These are phyloP conservation scores for Ramaria sp. DNA, from an alignment of 768 basidiomycete species.

Conservation along the genomic window DNA sequence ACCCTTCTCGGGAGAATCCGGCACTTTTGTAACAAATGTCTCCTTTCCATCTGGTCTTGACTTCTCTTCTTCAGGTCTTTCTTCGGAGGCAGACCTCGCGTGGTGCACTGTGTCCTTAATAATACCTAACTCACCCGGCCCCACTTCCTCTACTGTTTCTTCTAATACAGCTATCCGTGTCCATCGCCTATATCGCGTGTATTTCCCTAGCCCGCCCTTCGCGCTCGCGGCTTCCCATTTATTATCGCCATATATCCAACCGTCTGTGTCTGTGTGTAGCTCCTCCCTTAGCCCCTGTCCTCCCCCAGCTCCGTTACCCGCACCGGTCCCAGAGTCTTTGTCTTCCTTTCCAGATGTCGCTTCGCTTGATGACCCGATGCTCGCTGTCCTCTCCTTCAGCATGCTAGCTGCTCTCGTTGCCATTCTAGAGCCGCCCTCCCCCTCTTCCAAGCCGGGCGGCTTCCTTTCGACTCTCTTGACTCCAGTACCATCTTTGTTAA, in stretches of 20 bases:
- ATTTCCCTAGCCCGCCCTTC: constrained; percentile 86
- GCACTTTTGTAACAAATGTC: not conserved
- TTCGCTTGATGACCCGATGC: constrained; percentile 12
- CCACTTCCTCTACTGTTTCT: constrained; percentile 49
- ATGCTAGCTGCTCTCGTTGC: constrained; percentile 44
- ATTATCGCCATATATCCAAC: constrained; percentile 92
- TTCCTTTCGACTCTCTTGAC: constrained; percentile 48
- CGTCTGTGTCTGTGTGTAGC: constrained; percentile 60
- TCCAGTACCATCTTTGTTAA: constrained; percentile 41
- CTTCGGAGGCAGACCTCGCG: not conserved
- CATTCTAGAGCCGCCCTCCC: constrained; percentile 26
- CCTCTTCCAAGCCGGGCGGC: constrained; percentile 41
- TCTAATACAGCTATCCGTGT: constrained; percentile 69
- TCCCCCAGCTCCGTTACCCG: not conserved
- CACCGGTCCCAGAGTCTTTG: not conserved
- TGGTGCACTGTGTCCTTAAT: not conserved
- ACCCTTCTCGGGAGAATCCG: not conserved
- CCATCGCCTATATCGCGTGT: constrained; percentile 81
- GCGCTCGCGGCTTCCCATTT: constrained; percentile 78
- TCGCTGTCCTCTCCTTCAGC: constrained; percentile 29
- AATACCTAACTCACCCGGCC: constrained; percentile 4
- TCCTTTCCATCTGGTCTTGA: not conserved
- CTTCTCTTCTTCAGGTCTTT: not conserved
- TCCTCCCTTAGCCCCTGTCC: constrained; percentile 8
- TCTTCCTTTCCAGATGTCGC: constrained; percentile 17